Conservation (phyloP, 1,284 basidiomycete species). For the Neonothopanus nambi region DNA sequence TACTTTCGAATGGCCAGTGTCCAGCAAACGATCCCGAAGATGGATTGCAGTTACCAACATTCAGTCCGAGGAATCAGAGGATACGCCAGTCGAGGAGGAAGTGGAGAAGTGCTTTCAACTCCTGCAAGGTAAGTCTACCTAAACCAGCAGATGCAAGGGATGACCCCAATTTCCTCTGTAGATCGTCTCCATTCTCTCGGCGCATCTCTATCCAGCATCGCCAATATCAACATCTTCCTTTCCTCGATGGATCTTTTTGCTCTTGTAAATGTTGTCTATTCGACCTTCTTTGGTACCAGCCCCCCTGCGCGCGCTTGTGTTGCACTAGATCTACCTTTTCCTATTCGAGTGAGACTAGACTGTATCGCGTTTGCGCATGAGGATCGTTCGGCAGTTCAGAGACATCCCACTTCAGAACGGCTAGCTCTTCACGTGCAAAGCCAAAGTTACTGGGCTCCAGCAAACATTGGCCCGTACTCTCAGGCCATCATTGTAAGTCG, state of each 20-base stretch:
- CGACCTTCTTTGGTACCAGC: conserved; percentile 82
- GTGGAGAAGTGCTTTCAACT: conserved; percentile 59
- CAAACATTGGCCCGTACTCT: conserved; percentile 98
- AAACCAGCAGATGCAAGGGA: conserved; percentile 9
- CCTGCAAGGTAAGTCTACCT: conserved; percentile 49
- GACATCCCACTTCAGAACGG: conserved; percentile 40
- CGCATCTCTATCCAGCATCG: conserved; percentile 60
- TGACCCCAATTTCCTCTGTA: conserved; percentile 29
- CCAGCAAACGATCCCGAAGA: conserved; percentile 26
- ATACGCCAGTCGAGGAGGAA: conserved; percentile 58
- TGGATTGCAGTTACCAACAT: conserved; percentile 67
- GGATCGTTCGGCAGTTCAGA: conserved; percentile 24
- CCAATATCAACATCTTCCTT: conserved; percentile 85
- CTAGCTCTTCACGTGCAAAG: conserved; percentile 92
- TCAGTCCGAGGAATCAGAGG: conserved; percentile 28
- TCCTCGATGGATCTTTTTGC: conserved; percentile 80
- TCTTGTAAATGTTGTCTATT: conserved; percentile 77
- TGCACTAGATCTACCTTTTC: conserved; percentile 66
- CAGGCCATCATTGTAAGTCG: conserved; percentile 80
- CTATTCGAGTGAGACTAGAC: conserved; percentile 69
- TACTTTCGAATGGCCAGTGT: background rate
- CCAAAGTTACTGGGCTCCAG: conserved; percentile 97
- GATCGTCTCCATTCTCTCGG: conserved; percentile 47
- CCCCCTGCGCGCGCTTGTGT: conserved; percentile 95
- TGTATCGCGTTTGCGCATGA: conserved; percentile 60